Evolutionary conservation across 176 grass and related monocot species (phyloP).

Genomic region (Oryza nivara): DNA sequence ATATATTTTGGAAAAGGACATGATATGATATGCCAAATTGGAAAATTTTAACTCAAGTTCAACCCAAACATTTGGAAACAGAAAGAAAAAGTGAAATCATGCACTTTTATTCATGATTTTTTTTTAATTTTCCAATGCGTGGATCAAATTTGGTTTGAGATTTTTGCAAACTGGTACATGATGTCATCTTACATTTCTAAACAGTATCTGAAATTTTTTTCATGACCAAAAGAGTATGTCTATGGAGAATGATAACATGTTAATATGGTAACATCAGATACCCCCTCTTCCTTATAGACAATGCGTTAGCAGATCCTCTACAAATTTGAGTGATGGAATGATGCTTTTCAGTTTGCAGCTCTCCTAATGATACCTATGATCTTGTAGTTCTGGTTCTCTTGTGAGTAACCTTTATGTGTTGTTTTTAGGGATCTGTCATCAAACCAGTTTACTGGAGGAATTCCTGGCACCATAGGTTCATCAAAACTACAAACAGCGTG

Average conservation of each 20-base stretch:
- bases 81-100: background rate
- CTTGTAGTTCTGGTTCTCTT: background rate
- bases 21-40: background rate
- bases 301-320: background rate
- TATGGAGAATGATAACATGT: background rate
- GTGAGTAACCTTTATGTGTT: conserved; percentile 28
- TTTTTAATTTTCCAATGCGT: background rate
- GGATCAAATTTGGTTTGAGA: background rate
- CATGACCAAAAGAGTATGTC: background rate
- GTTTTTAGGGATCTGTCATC: conserved; percentile 89
- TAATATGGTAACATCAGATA: background rate
- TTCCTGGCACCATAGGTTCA: conserved; percentile 89
- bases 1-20: background rate
- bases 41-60: background rate
- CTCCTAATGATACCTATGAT: background rate
- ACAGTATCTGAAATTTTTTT: background rate
- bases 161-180: background rate
- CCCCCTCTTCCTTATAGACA: background rate
- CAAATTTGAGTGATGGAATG: background rate
- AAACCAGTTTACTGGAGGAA: conserved; percentile 76
- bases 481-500: conserved; percentile 82
- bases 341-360: background rate
- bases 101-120: background rate
- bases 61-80: background rate
- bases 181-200: background rate